A percentile compares a stretch with the other conserved stretches of the same genome.
Conservation (phyloP, 2,329 filamentous ascomycete species). For the Tympanopsis confertula region DNA sequence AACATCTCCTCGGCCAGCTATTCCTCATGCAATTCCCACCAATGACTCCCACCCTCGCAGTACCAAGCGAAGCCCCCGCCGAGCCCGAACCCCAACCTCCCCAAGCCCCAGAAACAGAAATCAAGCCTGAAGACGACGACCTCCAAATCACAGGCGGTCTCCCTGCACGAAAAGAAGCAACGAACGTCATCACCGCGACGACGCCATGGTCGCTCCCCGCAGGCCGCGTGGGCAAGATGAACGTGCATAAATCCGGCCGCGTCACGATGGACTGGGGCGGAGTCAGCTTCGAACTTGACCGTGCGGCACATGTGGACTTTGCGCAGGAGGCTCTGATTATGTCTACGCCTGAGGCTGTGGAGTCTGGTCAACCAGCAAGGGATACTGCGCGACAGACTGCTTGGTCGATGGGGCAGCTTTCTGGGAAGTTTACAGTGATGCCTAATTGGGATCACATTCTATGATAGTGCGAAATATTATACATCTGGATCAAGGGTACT, state of each 20-base stretch:
- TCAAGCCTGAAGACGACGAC: not conserved
- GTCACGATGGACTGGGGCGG: slow-evolving; percentile 53
- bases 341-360: slow-evolving; percentile 8
- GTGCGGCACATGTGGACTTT: slow-evolving; percentile 42
- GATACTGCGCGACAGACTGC: slow-evolving; percentile 15
- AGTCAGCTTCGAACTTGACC: slow-evolving; percentile 41
- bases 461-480: too few relatives aligned
- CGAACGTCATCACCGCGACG: slow-evolving; percentile 1
- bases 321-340: slow-evolving; percentile 44
- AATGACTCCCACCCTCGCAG: slow-evolving; percentile 41
- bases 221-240: slow-evolving; percentile 46
- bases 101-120: not conserved
- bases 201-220: slow-evolving; percentile 22
- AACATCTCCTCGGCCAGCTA: slow-evolving; percentile 36
- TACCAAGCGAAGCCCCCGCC: slow-evolving; percentile 18
- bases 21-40: slow-evolving; percentile 57
- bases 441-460: slow-evolving; percentile 44
- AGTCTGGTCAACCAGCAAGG: slow-evolving; percentile 10
- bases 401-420: slow-evolving; percentile 48
- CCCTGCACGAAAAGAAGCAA: too few relatives aligned
- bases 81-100: slow-evolving; percentile 3
- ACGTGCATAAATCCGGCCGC: slow-evolving; percentile 48
- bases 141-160: too few relatives aligned
- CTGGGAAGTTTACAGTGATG: slow-evolving; percentile 50
- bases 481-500: too few relatives aligned